A percentile compares a stretch with the other conserved stretches of the same genome.
These are phyloP conservation scores for Zanthoxylum bungeanum DNA, from an alignment of 345 rosid species.

Conservation along the genomic window DNA sequence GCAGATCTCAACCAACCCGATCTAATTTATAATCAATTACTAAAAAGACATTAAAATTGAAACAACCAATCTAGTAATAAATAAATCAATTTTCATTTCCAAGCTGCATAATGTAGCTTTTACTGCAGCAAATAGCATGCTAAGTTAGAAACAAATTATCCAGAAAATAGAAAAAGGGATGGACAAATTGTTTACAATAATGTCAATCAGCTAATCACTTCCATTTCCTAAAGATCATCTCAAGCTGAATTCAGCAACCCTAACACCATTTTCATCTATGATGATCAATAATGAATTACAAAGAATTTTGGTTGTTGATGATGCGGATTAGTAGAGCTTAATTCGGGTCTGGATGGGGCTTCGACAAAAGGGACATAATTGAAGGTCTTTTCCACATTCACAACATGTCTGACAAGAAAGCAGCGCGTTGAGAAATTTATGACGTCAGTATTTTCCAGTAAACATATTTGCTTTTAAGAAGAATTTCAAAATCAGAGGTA, in stretches of 20 bases:
- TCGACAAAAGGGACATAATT: constrained; percentile 79
- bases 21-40: too few relatives aligned
- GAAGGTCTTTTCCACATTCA: constrained; percentile 75
- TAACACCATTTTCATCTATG: constrained; percentile 1
- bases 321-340: constrained; percentile 59
- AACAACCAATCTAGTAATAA: neutral
- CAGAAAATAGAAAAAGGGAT: neutral
- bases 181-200: constrained; percentile 12
- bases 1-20: too few relatives aligned
- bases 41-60: too few relatives aligned
- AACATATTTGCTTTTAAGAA: neutral
- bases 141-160: neutral
- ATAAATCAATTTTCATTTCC: neutral
- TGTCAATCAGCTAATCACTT: too few relatives aligned
- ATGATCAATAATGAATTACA: constrained; percentile 21
- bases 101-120: neutral
- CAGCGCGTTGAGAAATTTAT: neutral
- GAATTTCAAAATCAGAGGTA: neutral
- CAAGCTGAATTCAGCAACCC: constrained; percentile 23
- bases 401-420: constrained; percentile 67
- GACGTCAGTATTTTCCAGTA: too few relatives aligned
- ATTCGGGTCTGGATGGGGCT: constrained; percentile 70
- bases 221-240: constrained; percentile 12
- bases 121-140: too few relatives aligned
- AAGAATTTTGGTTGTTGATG: constrained; percentile 15